Percentiles rank a stretch among this genome's conserved stretches.
These are phyloP conservation scores for Cordyceps tenuipes DNA, from an alignment of 2,329 filamentous ascomycete species.

Conservation along the genomic window DNA sequence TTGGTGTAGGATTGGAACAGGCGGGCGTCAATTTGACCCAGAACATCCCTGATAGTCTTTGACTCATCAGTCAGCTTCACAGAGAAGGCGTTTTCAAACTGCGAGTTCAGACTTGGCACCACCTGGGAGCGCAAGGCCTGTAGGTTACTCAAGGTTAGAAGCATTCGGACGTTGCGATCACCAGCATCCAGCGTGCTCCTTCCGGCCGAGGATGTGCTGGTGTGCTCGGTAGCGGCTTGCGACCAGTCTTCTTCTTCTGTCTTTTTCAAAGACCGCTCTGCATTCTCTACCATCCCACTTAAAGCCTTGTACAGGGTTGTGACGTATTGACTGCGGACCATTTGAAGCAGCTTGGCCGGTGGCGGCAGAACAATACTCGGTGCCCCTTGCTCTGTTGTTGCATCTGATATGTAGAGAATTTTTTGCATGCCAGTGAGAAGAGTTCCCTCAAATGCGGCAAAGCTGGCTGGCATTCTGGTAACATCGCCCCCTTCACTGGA, in stretches of 20 bases:
- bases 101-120: constrained; percentile 78
- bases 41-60: constrained; percentile 83
- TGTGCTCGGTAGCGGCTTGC: constrained; percentile 13
- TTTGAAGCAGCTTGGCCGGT: constrained; percentile 77
- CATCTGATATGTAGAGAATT: constrained; percentile 87
- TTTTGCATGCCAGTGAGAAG: constrained; percentile 85
- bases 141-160: constrained; percentile 88
- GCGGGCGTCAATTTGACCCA: constrained; percentile 80
- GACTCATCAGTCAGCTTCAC: constrained; percentile 91
- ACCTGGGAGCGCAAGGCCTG: constrained; percentile 72
- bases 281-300: constrained; percentile 95
- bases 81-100: constrained; percentile 90
- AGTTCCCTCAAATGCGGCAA: constrained; percentile 75
- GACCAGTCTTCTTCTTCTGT: constrained; percentile 57
- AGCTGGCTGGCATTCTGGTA: constrained; percentile 82
- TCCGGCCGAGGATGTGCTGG: constrained; percentile 27
- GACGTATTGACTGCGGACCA: constrained; percentile 87
- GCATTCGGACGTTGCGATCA: constrained; percentile 76
- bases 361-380: constrained; percentile 77
- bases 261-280: constrained; percentile 63
- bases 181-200: constrained; percentile 45
- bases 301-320: constrained; percentile 89
- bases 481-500: constrained; percentile 74
- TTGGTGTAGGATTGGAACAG: constrained; percentile 90
- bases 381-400: constrained; percentile 63